Base-by-base conservation (phyloP, 208 protist species). In the Trypanosoma boissoni region DNA sequence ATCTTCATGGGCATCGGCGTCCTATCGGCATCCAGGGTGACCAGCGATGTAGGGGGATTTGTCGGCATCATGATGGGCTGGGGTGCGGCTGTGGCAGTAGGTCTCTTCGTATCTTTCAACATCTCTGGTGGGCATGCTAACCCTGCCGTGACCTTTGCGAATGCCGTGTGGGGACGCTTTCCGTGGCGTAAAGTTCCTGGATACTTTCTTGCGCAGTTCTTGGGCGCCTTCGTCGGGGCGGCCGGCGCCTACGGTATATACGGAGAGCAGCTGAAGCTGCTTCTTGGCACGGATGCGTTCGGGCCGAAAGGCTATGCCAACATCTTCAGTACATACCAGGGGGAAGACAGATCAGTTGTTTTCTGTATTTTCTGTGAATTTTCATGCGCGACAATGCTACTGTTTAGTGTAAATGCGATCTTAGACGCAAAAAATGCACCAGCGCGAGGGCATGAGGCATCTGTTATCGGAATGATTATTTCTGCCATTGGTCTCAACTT, bases 81-180 rank as follows among this genome's bases (percentile, higher is more conserved):
- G 74, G 78, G 58, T 1, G 39, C 78, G 4, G 78, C 62, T 3
- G 57, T 85, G 3, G 51, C 57, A 39, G 69, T 85, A 26, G 71
- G 53, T 23, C 59, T 85, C 16, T 81, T 66, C 45, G 52, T 72
- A 3, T 72, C 48, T 41, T 72, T 78, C 64, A 74, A 70, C 7
- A 64, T 78, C 37, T 81, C 71, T 12, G 73, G 78, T 36, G 78
- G 74, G 2, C 78, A 85, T 66, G 50, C 81, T 27, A 85, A 85
- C 63, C 68, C 73, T 9, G 58, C 74, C 7, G 78, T 85, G 24
- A 78, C 78, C n/a, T 23, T 81, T 1, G 74, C 74, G 0, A 76
- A 78, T 57, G 57, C 65, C n/a, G 57, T 71, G 8, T 76, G 68
- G 41, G 72, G 64, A 5, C 24, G 20, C 5, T 76, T 81, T 37